These are phyloP conservation scores for Castanea mollissima DNA, from an alignment of 306 rosid genomes.

Conservation along the genomic window DNA sequence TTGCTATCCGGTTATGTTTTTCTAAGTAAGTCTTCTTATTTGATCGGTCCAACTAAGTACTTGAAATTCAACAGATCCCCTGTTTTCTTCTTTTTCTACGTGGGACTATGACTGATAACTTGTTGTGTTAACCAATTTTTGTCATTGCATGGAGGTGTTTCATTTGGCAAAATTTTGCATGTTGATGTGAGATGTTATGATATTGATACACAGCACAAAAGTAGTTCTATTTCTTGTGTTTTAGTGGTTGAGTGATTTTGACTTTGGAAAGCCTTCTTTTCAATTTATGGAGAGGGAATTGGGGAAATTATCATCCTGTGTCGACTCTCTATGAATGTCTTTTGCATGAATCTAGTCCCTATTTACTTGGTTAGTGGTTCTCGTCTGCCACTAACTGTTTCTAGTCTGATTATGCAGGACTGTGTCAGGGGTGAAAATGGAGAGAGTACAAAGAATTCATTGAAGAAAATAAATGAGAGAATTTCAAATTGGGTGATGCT, in stretches of 20 bases:
- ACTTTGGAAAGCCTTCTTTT: background rate
- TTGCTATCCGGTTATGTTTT: background rate
- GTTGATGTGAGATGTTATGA: no score
- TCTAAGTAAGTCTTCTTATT: background rate
- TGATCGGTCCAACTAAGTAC: no score
- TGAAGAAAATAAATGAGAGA: slow-evolving; percentile 59
- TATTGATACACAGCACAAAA: background rate
- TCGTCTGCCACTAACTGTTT: slow-evolving; percentile 5
- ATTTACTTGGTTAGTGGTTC: slow-evolving; percentile 2
- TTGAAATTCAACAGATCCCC: no score
- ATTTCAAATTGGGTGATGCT: background rate
- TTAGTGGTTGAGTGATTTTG: background rate
- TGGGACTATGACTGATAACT: no score
- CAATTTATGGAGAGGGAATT: background rate
- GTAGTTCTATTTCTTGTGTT: background rate
- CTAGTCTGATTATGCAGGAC: slow-evolving; percentile 48
- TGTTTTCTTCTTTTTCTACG: no score
- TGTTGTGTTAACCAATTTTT: no score
- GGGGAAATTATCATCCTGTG: no score
- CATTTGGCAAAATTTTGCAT: background rate
- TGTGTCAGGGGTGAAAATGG: slow-evolving; percentile 86
- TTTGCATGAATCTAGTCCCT: background rate
- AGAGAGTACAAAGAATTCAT: slow-evolving; percentile 86
- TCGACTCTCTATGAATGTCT: background rate
- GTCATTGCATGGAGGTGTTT: no score